Evolutionary conservation across 352 stramenopile species (phyloP).

Genomic region (Phytophthora idaei): DNA sequence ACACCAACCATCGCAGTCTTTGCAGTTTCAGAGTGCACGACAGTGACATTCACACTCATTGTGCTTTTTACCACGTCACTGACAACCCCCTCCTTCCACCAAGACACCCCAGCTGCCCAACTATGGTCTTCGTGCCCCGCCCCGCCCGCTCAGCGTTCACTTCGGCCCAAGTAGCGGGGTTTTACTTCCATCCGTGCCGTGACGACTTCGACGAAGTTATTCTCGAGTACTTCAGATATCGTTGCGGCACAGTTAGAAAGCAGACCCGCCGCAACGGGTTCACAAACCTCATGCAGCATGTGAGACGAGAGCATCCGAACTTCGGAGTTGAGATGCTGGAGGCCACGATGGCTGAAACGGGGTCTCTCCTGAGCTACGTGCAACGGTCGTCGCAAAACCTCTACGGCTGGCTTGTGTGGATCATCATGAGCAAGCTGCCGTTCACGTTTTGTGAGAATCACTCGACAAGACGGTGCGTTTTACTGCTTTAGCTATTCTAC

Average conservation of each 20-base stretch:
- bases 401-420: not conserved
- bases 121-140: not conserved
- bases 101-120: too few relatives aligned
- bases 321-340: slow-evolving; percentile 1
- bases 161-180: not conserved
- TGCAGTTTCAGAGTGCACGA: too few relatives aligned
- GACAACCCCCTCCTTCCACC: too few relatives aligned
- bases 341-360: slow-evolving; percentile 1
- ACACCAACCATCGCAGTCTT: not conserved
- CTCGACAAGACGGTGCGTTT: not conserved
- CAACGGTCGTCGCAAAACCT: not conserved
- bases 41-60: too few relatives aligned
- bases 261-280: not conserved
- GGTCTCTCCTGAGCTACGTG: not conserved
- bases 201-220: slow-evolving; percentile 10
- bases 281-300: slow-evolving; percentile 13
- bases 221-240: slow-evolving; percentile 14
- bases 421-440: not conserved
- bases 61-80: too few relatives aligned
- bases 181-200: not conserved
- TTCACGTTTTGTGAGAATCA: slow-evolving; percentile 1
- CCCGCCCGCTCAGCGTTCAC: not conserved
- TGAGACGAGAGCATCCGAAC: not conserved
- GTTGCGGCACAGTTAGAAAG: slow-evolving; percentile 14
- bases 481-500: not conserved